Evolutionary conservation across 1,284 basidiomycete species (phyloP), one percentile per base, ranked within the genome.

Genomic region (Cystobasidium sp.): DNA sequence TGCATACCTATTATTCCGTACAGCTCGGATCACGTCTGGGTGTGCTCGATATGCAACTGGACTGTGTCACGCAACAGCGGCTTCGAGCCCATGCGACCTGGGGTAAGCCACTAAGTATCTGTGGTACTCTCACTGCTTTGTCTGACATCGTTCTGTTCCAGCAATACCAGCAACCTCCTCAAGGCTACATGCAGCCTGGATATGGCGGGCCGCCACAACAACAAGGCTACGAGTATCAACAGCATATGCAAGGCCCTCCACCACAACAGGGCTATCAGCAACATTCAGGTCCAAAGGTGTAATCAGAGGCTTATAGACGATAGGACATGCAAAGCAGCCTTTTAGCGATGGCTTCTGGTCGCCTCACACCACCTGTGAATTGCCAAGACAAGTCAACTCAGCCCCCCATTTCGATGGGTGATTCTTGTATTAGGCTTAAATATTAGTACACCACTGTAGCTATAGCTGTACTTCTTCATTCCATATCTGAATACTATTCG

Each of bases 1-100:
- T 73, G 70, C 41, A 43, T 73, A 8, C 70, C 69, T 6, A 24
- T 72, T 2, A 41, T 72, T 37, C 69, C 70, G 1, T 73, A 73
- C 39, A 31, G 6, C 31, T 44, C 62, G 39, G 62, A 65, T 37
- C 61, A 66, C 18, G 56, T 65, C 37, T 73, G 70, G 70, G 62
- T 58, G 22, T 73, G 70, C 46, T 20, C 39, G 5, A 66, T 66
- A 3, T 66, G 64, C 64, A 66, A 66, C 22, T 66, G 64, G 64
- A 31, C 53, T 20, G 49, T 66, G 12, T 14, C 39, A 37, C 64
- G 64, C 12, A 71, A 73, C 20, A 51, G 62, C n/a, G 43, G 49
- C 16, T 73, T 51, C 39, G 14, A 73, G 62, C 70, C 70, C 9
- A 66, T 58, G 63, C n/a, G 31, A 16, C 63, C 70, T 37, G 69